Evolutionary conservation across 2,329 filamentous ascomycete genomes (phyloP).

Genomic region (Myriangium duriaei): DNA sequence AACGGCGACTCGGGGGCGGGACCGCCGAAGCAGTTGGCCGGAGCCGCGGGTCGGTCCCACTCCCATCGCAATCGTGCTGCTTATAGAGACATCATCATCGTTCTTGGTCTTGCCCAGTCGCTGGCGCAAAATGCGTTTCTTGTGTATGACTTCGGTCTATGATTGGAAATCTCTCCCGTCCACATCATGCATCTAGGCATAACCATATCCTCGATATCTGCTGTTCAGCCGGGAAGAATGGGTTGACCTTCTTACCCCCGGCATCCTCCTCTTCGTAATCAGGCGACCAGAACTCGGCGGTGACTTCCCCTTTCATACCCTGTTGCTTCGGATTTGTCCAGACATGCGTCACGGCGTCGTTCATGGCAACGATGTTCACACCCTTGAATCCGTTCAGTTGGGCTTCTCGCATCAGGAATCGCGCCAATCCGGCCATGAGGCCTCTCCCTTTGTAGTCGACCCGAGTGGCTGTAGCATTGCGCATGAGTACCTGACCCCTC

Average conservation of each 20-base stretch:
- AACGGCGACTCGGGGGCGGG: too few species aligned
- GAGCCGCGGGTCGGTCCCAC: too few species aligned
- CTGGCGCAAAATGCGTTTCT: too few species aligned
- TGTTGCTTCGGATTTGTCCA: conserved; percentile 20
- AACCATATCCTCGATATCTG: conserved; percentile 1
- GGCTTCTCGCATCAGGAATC: conserved; percentile 28
- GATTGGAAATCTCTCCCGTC: too few species aligned
- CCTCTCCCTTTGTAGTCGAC: conserved; percentile 23
- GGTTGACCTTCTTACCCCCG: conserved; percentile 13
- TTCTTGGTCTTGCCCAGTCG: too few species aligned
- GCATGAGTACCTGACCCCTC: conserved; percentile 22
- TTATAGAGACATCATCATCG: too few species aligned
- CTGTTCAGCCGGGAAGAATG: conserved; percentile 19
- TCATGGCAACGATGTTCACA: conserved; percentile 24
- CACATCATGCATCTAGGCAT: too few species aligned
- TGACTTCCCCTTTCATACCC: conserved; percentile 16
- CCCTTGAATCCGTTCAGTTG: conserved; percentile 21
- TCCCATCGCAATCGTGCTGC: too few species aligned
- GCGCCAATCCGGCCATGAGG: conserved; percentile 24
- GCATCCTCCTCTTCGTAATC: conserved; percentile 17
- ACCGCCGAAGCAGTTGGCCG: too few species aligned
- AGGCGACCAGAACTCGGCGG: conserved; percentile 18
- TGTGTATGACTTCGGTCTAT: too few species aligned
- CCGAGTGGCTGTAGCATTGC: conserved; percentile 27
- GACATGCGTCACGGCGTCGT: conserved; percentile 20